Percentiles rank a stretch among this genome's conserved stretches.
phyloP scores from a whole-genome alignment of 164 flowering plant species.

The Euptelea pleiosperma region DNA sequence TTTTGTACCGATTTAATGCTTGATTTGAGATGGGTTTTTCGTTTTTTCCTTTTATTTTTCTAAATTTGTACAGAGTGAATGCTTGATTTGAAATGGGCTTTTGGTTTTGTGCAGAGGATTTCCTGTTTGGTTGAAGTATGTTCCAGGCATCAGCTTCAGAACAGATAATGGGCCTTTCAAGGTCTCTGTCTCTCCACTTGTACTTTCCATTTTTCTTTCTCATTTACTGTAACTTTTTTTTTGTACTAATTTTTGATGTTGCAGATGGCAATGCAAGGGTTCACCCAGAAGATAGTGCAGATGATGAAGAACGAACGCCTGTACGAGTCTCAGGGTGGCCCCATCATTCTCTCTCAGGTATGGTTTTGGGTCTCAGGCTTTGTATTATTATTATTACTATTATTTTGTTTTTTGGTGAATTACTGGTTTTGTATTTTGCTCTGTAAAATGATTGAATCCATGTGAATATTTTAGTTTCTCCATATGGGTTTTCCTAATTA shows the following conservation, averaged over 20 bases:
- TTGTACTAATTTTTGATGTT: conserved; percentile 10
- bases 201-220: neutral
- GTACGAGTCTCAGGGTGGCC: conserved; percentile 85
- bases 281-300: conserved; percentile 65
- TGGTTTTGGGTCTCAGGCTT: conserved; percentile 4
- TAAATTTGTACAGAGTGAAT: too few relatives aligned
- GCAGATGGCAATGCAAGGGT: conserved; percentile 78
- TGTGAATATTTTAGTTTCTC: too few relatives aligned
- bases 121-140: conserved; percentile 88
- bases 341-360: conserved; percentile 84
- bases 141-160: conserved; percentile 92
- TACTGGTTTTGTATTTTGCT: neutral
- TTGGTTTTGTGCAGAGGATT: conserved; percentile 50
- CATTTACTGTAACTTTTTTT: neutral
- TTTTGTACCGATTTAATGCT: too few relatives aligned
- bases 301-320: conserved; percentile 70
- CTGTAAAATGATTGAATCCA: too few relatives aligned
- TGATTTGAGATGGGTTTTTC: neutral
- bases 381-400: neutral
- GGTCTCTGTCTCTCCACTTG: conserved; percentile 31
- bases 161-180: conserved; percentile 91
- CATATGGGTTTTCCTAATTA: too few relatives aligned
- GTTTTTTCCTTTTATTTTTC: neutral
- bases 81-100: neutral
- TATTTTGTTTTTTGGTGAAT: neutral